These are phyloP conservation scores for Eimeria praecox DNA, from an alignment of 169 alveolate species.

Conservation along the genomic window DNA sequence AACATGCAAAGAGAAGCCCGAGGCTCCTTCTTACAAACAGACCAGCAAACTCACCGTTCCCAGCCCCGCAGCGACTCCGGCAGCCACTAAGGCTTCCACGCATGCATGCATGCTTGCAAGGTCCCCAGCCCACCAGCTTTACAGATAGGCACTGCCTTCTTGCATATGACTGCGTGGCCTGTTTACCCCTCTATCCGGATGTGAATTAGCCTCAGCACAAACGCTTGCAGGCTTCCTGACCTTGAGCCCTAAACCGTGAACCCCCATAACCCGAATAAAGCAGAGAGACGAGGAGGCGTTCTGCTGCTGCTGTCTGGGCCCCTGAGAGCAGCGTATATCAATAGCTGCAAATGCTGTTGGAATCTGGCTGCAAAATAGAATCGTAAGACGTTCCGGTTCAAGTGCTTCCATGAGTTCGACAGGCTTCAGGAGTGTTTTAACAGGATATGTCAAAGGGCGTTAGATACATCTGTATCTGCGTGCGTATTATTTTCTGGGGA, in stretches of 20 bases:
- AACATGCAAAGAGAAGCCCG: background rate
- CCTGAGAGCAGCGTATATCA: background rate
- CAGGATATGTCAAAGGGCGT: background rate
- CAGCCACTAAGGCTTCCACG: background rate
- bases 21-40: background rate
- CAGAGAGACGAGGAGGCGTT: background rate
- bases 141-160: background rate
- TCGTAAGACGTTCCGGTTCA: background rate
- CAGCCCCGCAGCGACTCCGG: slow-evolving; percentile 43
- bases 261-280: background rate
- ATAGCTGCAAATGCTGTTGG: background rate
- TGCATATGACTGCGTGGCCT: background rate
- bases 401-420: background rate
- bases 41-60: slow-evolving; percentile 10
- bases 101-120: slow-evolving; percentile 1
- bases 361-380: background rate
- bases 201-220: background rate
- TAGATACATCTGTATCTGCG: background rate
- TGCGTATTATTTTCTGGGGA: background rate
- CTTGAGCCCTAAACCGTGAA: background rate
- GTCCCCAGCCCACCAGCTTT: background rate
- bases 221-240: background rate
- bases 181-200: background rate
- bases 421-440: background rate
- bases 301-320: background rate